These are phyloP conservation scores for Fusarium caatingaense DNA, from an alignment of 2,329 filamentous ascomycete genomes.

Conservation along the genomic window DNA sequence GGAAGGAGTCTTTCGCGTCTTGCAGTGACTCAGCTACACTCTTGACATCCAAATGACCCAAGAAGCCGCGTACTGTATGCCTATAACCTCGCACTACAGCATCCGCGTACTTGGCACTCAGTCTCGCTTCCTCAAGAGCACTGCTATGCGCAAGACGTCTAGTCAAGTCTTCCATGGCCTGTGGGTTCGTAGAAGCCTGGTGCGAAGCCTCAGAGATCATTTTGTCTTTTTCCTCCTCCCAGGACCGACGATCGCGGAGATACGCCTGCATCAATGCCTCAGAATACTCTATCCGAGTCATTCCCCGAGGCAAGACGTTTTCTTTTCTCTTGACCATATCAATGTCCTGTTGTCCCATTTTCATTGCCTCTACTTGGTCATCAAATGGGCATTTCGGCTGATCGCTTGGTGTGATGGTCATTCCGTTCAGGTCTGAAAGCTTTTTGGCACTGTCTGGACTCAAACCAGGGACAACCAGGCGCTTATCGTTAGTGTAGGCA, in stretches of 20 bases:
- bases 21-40: too few species aligned
- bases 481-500: rapidly evolving
- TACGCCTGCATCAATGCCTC: not conserved
- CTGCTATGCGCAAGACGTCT: not conserved
- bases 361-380: too few species aligned
- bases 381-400: rapidly evolving
- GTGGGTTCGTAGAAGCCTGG: rapidly evolving
- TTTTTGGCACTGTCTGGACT: too few species aligned
- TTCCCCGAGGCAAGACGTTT: too few species aligned
- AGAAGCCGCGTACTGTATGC: not conserved
- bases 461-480: rapidly evolving
- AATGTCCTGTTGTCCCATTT: too few species aligned
- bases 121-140: rapidly evolving
- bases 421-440: too few species aligned
- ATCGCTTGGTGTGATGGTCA: too few species aligned
- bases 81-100: not conserved
- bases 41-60: too few species aligned
- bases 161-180: rapidly evolving
- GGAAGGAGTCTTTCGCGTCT: not conserved
- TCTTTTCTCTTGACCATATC: too few species aligned
- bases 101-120: not conserved
- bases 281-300: too few species aligned
- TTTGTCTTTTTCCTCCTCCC: not conserved
- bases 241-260: not conserved
- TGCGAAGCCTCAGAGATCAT: not conserved